phyloP scores from a whole-genome alignment of 2,329 filamentous ascomycete species.

The Fusarium nodosum region DNA sequence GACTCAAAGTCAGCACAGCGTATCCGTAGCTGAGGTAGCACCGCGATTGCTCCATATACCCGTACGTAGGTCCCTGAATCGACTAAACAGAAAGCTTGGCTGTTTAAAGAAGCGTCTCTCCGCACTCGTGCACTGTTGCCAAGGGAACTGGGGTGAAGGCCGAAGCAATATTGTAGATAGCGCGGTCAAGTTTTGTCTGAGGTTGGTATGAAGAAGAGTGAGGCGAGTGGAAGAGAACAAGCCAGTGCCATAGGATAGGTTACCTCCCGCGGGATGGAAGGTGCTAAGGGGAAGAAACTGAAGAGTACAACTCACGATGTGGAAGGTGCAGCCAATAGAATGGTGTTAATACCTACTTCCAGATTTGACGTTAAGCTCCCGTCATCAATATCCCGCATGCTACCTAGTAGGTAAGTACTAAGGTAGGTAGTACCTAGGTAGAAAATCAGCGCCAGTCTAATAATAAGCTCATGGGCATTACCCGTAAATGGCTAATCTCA shows the following conservation, averaged over 20 bases:
- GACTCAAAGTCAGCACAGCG: constrained; percentile 15
- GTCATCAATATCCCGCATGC: constrained; percentile 32
- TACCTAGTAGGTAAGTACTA: no score
- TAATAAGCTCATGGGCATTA: constrained; percentile 17
- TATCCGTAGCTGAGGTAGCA: constrained; percentile 14
- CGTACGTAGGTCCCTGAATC: constrained; percentile 22
- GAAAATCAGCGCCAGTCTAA: constrained; percentile 17
- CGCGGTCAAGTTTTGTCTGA: constrained; percentile 9
- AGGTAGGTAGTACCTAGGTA: background rate
- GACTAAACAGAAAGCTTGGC: constrained; percentile 15
- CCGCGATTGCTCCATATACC: constrained; percentile 14
- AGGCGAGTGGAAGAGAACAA: constrained; percentile 14
- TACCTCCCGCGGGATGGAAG: constrained; percentile 5
- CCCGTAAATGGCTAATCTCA: constrained; percentile 18
- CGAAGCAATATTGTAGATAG: constrained; percentile 21
- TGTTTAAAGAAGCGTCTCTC: constrained; percentile 21
- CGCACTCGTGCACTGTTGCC: constrained; percentile 39
- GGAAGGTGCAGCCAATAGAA: constrained; percentile 25
- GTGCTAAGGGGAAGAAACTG: constrained; percentile 17
- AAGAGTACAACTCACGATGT: constrained; percentile 8
- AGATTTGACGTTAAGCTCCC: constrained; percentile 39
- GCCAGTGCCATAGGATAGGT: background rate
- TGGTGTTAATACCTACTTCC: constrained; percentile 26
- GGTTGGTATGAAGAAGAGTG: constrained; percentile 11
- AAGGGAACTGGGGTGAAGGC: constrained; percentile 33